Evolutionary conservation across 1,284 basidiomycete genomes (phyloP).

Genomic region (Xerocomus nothofagi): DNA sequence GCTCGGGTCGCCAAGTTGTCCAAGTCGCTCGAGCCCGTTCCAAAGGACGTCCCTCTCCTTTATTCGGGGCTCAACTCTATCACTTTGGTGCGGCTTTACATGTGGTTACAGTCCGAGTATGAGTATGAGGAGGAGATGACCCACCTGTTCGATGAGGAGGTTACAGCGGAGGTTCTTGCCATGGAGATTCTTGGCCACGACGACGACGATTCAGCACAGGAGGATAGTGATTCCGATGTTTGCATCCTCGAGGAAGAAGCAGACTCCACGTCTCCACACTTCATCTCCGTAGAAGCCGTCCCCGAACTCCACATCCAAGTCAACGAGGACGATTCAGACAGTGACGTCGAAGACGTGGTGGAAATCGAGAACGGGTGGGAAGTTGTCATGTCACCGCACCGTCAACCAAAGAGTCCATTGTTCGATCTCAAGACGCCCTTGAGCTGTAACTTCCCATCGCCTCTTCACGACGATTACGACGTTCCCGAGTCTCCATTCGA

Average conservation of each 20-base stretch:
- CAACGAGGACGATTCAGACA: not conserved
- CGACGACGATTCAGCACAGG: slow-evolving; percentile 6
- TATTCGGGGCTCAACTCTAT: slow-evolving; percentile 30
- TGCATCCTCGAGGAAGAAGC: slow-evolving; percentile 8
- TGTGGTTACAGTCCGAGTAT: slow-evolving; percentile 26
- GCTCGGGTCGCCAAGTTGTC: slow-evolving; percentile 18
- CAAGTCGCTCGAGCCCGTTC: slow-evolving; percentile 17
- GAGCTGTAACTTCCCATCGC: slow-evolving; percentile 1
- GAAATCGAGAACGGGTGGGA: not conserved
- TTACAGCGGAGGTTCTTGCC: slow-evolving; percentile 19
- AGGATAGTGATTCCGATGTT: slow-evolving; percentile 16
- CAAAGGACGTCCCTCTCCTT: slow-evolving; percentile 21
- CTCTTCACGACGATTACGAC: slow-evolving; percentile 4
- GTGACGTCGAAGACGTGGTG: not conserved
- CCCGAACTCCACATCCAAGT: not conserved
- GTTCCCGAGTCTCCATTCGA: slow-evolving; percentile 10
- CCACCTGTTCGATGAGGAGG: slow-evolving; percentile 25
- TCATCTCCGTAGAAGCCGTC: not conserved
- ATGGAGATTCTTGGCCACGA: slow-evolving; percentile 17
- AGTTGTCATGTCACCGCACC: not conserved
- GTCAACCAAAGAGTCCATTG: slow-evolving; percentile 9
- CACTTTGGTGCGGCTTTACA: slow-evolving; percentile 24
- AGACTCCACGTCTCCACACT: not conserved
- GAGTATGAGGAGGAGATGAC: slow-evolving; percentile 25
- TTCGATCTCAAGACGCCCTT: slow-evolving; percentile 10